Evolutionary conservation across 352 stramenopile species (phyloP), one percentile per base, ranked within the genome.

Genomic region (Pythium rhizo-oryzae): DNA sequence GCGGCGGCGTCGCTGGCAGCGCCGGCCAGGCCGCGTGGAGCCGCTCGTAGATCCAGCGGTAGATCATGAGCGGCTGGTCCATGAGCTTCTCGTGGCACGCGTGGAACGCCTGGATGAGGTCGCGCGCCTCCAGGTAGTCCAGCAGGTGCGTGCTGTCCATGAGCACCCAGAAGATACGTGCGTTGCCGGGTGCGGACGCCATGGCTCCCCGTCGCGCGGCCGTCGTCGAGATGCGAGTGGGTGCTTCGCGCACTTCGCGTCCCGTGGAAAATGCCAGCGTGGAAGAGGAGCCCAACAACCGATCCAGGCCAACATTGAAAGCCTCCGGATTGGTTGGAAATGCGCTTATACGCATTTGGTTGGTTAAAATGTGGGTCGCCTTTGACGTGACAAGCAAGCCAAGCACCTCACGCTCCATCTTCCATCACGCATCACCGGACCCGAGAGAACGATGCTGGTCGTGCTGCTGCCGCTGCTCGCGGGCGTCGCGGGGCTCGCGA

Each of bases 141-240:
- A 92, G 74, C n/a, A 89, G 60, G 28, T 78, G 75, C 30, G 75
- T 35, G 49, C 74, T 61, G 18, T 83, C 77, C n/a, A 74, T 71
- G 50, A 89, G 71, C 33, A 65, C 57, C 69, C 67, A 74, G 61
- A 69, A 74, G 55, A 74, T 57, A 16, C 67, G 67, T 61, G 49
- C 35, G 19, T 52, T 60, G 60, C 41, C 46, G 23, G 44, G 47
- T 11, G 59, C 15, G 15, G 35, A 41, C 16, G 56, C 33, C 67
- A 64, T 50, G 53, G 41, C 30, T 21, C n/a, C 12, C 19, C 24
- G 15, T 30, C 23, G 16, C 18, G 49, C 19, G 5, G 33, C 37
- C 41, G 24, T 33, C 28, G 28, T 33, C 28, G 28, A 12, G 35
- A 13, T 6, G 28, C 28, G 28, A 33, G 28, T 33, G 28, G 28